Conservation (phyloP, 768 basidiomycete genomes). For the Mrakia frigida region DNA sequence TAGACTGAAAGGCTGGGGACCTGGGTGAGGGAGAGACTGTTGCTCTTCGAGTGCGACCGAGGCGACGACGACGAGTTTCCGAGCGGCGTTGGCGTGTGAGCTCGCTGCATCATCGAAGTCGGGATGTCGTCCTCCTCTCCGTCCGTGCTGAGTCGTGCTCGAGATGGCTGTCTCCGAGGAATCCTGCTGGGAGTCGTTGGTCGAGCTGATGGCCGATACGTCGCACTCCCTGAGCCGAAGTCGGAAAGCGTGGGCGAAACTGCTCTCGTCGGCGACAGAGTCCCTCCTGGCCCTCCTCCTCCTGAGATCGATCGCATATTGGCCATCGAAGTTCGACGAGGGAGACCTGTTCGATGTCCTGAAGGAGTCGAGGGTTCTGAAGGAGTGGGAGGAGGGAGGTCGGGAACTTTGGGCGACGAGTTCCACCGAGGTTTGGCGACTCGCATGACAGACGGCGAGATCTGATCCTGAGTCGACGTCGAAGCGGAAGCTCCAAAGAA, state of each 20-base stretch:
- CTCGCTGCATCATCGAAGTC: constrained; percentile 54
- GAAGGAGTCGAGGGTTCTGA: not conserved
- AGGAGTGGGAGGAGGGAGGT: not conserved
- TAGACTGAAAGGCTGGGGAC: constrained; percentile 1
- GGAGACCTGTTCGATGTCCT: not conserved
- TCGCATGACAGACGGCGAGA: not conserved
- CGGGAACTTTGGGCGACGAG: not conserved
- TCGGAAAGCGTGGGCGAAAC: not conserved
- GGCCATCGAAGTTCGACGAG: constrained; percentile 2
- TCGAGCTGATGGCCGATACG: constrained; percentile 53
- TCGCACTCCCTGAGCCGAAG: not conserved
- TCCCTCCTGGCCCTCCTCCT: not conserved
- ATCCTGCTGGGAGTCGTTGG: constrained; percentile 76
- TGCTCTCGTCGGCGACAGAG: not conserved
- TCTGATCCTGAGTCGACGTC: not conserved
- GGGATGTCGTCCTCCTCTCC: constrained; percentile 49
- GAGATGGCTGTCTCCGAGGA: constrained; percentile 55
- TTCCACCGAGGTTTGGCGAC: constrained; percentile 17
- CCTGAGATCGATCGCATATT: not conserved
- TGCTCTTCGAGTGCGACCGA: constrained; percentile 44
- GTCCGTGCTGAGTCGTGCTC: constrained; percentile 51
- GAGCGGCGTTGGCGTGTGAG: constrained; percentile 56
- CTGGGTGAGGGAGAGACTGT: not conserved
- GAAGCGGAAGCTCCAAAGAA: not conserved
- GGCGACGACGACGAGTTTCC: not conserved